Evolutionary conservation across 2,329 filamentous ascomycete genomes (phyloP), one percentile per base, ranked within the genome.

Genomic region (Leptographium flavum): DNA sequence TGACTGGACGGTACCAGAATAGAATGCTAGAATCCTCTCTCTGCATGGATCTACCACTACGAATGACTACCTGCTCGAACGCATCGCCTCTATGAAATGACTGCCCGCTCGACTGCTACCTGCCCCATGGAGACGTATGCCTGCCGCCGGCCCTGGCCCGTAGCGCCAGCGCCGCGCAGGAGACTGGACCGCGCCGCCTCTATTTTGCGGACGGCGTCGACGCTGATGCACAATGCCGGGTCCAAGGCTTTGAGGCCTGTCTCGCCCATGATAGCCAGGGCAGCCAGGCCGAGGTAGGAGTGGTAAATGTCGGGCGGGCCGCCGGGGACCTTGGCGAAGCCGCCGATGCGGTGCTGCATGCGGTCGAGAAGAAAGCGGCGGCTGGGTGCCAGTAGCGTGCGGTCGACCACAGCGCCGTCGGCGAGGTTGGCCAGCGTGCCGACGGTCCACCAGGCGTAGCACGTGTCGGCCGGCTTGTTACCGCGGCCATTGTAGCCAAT

Each of bases 401-500:
- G 59, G 13, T 69, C 61, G 46, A 72, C 63, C 27, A 72, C 69
- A 11, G 84, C 65, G 54, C 83, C 75, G 68, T 81, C 50, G 3
- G 35, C n/a, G 2, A 53, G n/a, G 33, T 71, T 67, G 43, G 58
- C 54, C 1, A 76, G 58, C 1, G 87, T 77, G 2, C 77, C 87
- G 4, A 73, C 72, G 1, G 85, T 86, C 92, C 92, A 98, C 70
- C 90, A 98, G 21, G 79, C 82, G 61, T 98, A 98, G 64, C 92
- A 98, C 1, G 92, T 96, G 63, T 98, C 92, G 10, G 85, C 83
- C 40, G 81, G 73, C 62, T 98, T 98, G 66, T 94, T 95, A 58
- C 77, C 79, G 42, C 92, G 79, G 23, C 92, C 92, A 56, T 93
- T 94, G 64, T 93, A 87, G 10, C 88, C 92, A 2, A 86, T 73